These are phyloP conservation scores for Colletotrichum graminicola DNA, from an alignment of 2,329 filamentous ascomycete species.

Conservation along the genomic window DNA sequence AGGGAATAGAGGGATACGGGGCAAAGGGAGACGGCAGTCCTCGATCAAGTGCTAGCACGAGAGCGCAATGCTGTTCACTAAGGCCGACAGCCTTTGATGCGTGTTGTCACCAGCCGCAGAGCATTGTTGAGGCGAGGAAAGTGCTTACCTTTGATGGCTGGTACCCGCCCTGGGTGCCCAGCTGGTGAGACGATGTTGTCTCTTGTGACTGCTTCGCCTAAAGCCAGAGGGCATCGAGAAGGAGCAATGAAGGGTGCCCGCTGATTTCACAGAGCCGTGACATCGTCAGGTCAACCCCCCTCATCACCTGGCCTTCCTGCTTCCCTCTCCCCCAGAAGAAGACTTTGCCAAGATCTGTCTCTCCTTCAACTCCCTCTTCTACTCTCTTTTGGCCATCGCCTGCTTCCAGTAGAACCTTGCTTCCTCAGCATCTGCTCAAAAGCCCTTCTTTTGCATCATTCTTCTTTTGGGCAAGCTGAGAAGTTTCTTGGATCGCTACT, in stretches of 20 bases:
- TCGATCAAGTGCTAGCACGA: neutral
- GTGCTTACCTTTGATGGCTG: conserved; percentile 22
- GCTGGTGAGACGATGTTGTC: conserved; percentile 1
- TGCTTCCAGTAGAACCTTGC: conserved; percentile 1
- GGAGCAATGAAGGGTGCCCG: conserved; percentile 16
- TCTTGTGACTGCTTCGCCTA: conserved; percentile 22
- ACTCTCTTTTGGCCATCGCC: conserved; percentile 9
- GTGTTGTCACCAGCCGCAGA: conserved; percentile 14
- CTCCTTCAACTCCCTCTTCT: conserved; percentile 19
- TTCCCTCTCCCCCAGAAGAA: conserved; percentile 14
- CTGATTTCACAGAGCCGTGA: conserved; percentile 13
- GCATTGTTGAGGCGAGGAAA: conserved; percentile 9
- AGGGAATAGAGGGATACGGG: neutral
- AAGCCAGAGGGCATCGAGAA: conserved; percentile 27
- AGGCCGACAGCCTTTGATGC: conserved; percentile 15
- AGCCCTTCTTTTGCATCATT: conserved; percentile 35
- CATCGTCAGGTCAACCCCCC: conserved; percentile 13
- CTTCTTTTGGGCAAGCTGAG: conserved; percentile 30
- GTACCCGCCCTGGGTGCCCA: neutral
- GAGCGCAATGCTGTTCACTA: neutral
- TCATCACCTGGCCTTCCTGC: conserved; percentile 11
- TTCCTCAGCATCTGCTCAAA: conserved; percentile 23
- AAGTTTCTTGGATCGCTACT: conserved; percentile 38
- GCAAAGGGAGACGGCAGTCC: neutral
- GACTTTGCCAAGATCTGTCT: conserved; percentile 14